Conservation (phyloP, 1,284 basidiomycete species). For the Golubevia sp. region DNA sequence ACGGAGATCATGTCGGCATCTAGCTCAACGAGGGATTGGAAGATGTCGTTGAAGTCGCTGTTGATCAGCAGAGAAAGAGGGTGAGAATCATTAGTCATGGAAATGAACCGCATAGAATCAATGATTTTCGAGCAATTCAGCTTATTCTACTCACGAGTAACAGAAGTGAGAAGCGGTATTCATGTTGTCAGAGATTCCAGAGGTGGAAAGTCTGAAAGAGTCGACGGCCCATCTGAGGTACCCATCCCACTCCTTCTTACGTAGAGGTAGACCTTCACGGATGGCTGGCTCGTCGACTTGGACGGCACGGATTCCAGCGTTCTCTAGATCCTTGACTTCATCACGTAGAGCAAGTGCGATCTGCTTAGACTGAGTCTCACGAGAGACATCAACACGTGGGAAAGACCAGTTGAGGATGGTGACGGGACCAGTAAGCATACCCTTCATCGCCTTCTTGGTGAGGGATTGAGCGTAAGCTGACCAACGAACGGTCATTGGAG, state of each 20-base stretch:
- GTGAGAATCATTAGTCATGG: not conserved
- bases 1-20: slow-evolving; percentile 99
- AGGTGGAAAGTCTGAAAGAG: slow-evolving; percentile 57
- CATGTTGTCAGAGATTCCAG: slow-evolving; percentile 52
- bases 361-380: slow-evolving; percentile 97
- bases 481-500: slow-evolving; percentile 96
- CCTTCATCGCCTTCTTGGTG: slow-evolving; percentile 96
- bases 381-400: slow-evolving; percentile 96
- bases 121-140: not conserved
- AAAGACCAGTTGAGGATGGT: slow-evolving; percentile 99
- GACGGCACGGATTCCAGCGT: slow-evolving; percentile 94
- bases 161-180: slow-evolving; percentile 61
- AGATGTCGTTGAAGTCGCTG: slow-evolving; percentile 86
- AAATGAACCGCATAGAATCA: not conserved
- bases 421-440: slow-evolving; percentile 82
- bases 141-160: slow-evolving; percentile 38
- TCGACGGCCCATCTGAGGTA: slow-evolving; percentile 61
- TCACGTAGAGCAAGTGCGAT: slow-evolving; percentile 97
- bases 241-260: slow-evolving; percentile 51
- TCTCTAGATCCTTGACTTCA: slow-evolving; percentile 96
- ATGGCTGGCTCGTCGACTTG: slow-evolving; percentile 99
- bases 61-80: not conserved
- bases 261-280: slow-evolving; percentile 77
- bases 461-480: slow-evolving; percentile 94
- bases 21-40: slow-evolving; percentile 93